Percentiles rank a stretch among this genome's conserved stretches.
phyloP scores from a whole-genome alignment of 164 flowering plant genomes.

The Pachysandra terminalis region DNA sequence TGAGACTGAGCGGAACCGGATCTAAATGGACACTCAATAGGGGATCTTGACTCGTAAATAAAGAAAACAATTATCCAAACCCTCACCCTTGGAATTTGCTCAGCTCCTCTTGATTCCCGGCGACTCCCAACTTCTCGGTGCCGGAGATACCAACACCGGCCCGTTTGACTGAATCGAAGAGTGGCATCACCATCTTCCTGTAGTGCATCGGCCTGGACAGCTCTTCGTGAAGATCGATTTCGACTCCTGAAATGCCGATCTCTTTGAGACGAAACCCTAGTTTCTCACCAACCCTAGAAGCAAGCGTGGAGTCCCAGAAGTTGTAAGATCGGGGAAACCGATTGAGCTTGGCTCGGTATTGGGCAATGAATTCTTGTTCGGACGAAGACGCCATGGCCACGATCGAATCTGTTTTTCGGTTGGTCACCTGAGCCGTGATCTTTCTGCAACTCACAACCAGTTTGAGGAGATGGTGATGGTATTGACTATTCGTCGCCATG shows the following conservation, averaged over 20 bases:
- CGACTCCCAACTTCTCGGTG: conserved; percentile 28
- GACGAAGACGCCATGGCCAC: conserved; percentile 81
- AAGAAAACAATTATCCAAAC: too few species aligned
- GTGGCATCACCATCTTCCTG: conserved; percentile 38
- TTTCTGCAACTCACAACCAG: conserved; percentile 57
- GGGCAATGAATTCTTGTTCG: conserved; percentile 58
- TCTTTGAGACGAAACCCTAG: conserved; percentile 49
- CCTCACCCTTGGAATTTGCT: not conserved
- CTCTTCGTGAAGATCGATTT: conserved; percentile 56
- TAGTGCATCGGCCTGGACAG: conserved; percentile 41
- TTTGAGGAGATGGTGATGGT: conserved; percentile 41
- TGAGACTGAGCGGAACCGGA: too few species aligned
- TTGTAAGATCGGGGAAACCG: conserved; percentile 44
- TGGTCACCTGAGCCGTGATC: conserved; percentile 66
- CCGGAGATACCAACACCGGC: conserved; percentile 40
- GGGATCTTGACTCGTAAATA: too few species aligned
- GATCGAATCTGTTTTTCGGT: conserved; percentile 42
- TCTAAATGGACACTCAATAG: too few species aligned
- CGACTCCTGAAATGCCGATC: conserved; percentile 48
- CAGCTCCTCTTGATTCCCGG: not conserved
- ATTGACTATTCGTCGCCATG: conserved; percentile 4
- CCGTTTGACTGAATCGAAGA: conserved; percentile 49
- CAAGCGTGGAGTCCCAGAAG: conserved; percentile 54
- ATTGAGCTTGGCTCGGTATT: conserved; percentile 44
- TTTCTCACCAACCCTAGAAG: conserved; percentile 66